phyloP scores from a whole-genome alignment of 768 basidiomycete species.

The Lactarius vividus region DNA sequence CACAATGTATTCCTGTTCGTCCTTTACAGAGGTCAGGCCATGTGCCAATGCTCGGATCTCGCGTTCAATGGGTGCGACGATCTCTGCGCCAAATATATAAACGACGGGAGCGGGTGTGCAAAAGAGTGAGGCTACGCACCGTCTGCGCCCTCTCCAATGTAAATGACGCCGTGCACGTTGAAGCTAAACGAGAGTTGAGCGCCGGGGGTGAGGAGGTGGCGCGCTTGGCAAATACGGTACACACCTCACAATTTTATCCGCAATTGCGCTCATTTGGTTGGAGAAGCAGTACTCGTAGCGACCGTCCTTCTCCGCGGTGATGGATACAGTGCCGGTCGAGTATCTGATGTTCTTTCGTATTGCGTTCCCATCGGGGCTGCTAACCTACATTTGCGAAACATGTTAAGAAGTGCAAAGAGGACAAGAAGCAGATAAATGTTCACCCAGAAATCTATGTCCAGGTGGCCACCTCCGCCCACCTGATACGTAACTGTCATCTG shows the following conservation, averaged over 20 bases:
- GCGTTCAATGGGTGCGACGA: conserved; percentile 92
- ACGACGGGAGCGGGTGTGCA: not conserved
- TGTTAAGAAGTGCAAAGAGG: not conserved
- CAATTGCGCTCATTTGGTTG: conserved; percentile 96
- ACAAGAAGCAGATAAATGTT: conserved; percentile 22
- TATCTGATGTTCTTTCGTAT: conserved; percentile 81
- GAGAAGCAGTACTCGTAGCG: conserved; percentile 96
- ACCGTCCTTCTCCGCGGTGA: conserved; percentile 86
- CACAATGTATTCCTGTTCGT: conserved; percentile 98
- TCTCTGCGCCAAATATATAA: conserved; percentile 45
- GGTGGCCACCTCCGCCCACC: conserved; percentile 93
- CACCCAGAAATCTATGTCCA: conserved; percentile 98
- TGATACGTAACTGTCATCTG: conserved; percentile 99
- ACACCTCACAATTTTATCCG: conserved; percentile 93
- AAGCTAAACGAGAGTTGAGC: conserved; percentile 53
- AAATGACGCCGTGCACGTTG: conserved; percentile 97
- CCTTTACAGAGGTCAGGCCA: conserved; percentile 86
- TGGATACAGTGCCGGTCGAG: conserved; percentile 83
- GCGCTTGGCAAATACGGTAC: conserved; percentile 26
- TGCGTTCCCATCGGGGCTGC: conserved; percentile 66
- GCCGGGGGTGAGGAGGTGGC: not conserved
- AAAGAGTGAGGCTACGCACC: conserved; percentile 45
- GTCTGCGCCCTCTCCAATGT: conserved; percentile 71
- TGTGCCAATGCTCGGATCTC: conserved; percentile 86
- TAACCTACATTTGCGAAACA: conserved; percentile 58